Percentiles rank a stretch among this genome's conserved stretches.
These are phyloP conservation scores for Aspergillus pseudoglaucus DNA, from an alignment of 2,329 filamentous ascomycete species.

Conservation along the genomic window DNA sequence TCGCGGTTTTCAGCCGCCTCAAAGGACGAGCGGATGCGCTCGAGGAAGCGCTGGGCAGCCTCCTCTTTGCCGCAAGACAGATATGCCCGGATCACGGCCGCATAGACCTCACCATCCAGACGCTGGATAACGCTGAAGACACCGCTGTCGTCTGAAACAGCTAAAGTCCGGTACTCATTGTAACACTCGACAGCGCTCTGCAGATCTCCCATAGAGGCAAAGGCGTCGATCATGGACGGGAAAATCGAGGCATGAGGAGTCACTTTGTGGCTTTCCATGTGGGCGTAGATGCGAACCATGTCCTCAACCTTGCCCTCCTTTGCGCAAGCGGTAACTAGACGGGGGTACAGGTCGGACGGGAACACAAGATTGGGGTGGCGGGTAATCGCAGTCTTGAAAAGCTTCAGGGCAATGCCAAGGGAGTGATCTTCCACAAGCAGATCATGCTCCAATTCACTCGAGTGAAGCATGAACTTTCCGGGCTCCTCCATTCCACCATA, in stretches of 20 bases:
- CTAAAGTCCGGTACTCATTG: constrained; percentile 84
- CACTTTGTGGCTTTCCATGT: constrained; percentile 76
- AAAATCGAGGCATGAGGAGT: constrained; percentile 76
- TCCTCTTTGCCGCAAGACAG: constrained; percentile 71
- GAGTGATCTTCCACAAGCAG: constrained; percentile 84
- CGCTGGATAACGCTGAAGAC: constrained; percentile 62
- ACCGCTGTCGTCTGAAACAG: constrained; percentile 76
- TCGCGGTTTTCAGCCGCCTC: constrained; percentile 44
- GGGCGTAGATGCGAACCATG: constrained; percentile 84
- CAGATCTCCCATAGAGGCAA: constrained; percentile 73
- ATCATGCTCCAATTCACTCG: constrained; percentile 77
- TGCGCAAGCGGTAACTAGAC: constrained; percentile 81
- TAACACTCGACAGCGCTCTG: constrained; percentile 89
- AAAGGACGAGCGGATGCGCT: constrained; percentile 62
- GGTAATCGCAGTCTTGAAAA: constrained; percentile 71
- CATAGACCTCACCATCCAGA: constrained; percentile 78
- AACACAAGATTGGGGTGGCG: constrained; percentile 57
- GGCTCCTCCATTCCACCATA: constrained; percentile 80
- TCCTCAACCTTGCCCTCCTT: constrained; percentile 72
- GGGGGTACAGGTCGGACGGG: constrained; percentile 74
- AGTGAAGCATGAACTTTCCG: constrained; percentile 81
- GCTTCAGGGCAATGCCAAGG: constrained; percentile 72
- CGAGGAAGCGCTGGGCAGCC: constrained; percentile 77
- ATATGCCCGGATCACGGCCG: constrained; percentile 85
- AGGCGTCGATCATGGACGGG: constrained; percentile 90